Percentiles rank a stretch among this genome's conserved stretches.
Evolutionary conservation across 768 basidiomycete species (phyloP).

Genomic region (Mycena haematopus): DNA sequence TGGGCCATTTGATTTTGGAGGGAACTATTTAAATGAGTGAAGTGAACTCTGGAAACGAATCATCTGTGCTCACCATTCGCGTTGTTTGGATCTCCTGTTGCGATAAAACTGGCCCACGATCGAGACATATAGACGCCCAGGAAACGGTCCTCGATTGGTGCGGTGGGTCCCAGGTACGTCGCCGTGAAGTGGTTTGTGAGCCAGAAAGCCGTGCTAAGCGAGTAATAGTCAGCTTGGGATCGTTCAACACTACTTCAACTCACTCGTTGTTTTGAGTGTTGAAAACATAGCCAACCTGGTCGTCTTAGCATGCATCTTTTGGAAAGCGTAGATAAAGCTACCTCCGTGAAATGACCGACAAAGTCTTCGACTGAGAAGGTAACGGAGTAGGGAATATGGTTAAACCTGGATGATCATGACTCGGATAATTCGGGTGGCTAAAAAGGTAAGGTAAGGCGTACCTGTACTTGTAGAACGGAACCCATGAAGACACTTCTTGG

Average conservation of each 20-base stretch:
- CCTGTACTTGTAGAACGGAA: slow-evolving; percentile 28
- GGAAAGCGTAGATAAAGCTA: neutral
- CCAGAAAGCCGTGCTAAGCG: slow-evolving; percentile 25
- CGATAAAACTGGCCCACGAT: slow-evolving; percentile 28
- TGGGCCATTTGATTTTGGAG: slow-evolving; percentile 19
- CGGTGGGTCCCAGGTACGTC: slow-evolving; percentile 22
- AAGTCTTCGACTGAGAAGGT: slow-evolving; percentile 14
- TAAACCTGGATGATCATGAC: slow-evolving; percentile 11
- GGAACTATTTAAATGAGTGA: slow-evolving; percentile 7
- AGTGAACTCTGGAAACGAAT: neutral
- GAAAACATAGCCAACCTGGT: slow-evolving; percentile 26
- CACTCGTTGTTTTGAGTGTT: slow-evolving; percentile 29
- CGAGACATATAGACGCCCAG: slow-evolving; percentile 26
- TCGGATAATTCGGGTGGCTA: neutral
- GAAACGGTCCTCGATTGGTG: slow-evolving; percentile 28
- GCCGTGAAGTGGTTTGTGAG: slow-evolving; percentile 27
- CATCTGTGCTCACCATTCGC: slow-evolving; percentile 16
- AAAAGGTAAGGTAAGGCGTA: neutral
- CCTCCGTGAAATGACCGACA: slow-evolving; percentile 28
- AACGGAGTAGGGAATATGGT: slow-evolving; percentile 24
- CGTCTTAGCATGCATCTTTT: neutral
- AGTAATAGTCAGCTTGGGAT: neutral
- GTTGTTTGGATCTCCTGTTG: slow-evolving; percentile 30
- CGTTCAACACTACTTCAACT: neutral
- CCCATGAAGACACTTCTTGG: slow-evolving; percentile 15